Evolutionary conservation across 2,329 filamentous ascomycete species (phyloP), one percentile per base, ranked within the genome.

Genomic region (Penicillium fuscoglaucum): DNA sequence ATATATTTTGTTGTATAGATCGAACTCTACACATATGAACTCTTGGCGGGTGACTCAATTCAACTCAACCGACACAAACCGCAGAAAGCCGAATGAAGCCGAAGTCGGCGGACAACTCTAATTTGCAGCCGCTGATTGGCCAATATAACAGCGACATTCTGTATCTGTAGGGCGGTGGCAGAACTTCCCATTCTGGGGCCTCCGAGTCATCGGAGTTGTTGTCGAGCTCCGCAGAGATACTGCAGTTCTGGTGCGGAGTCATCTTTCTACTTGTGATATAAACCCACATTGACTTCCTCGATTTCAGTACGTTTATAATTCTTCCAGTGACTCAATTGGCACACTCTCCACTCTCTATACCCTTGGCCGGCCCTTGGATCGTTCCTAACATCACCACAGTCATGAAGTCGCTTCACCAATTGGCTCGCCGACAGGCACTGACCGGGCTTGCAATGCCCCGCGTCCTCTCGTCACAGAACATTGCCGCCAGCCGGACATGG

Each of bases 401-500:
- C 49, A 76, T 76, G 74, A 74, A 68, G 52, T 68, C 70, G 13
- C 61, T 74, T 60, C 71, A 68, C 58, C 73, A 73, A 70, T 69
- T 76, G 52, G 66, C 70, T 59, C 69, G 71, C 64, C 69, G 61
- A 49, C 68, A 61, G 65, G 70, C 69, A 35, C 56, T 73, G 45
- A 63, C 64, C 41, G 63, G 66, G 40, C 63, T 69, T 28, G 59
- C 61, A 47, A 61, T 62, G 52, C 58, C 70, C 37, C 66, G 69
- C 43, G 57, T 63, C 33, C 37, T 65, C 39, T 53, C 65, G 8
- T 54, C 64, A 19, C 72, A 72, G 60, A 68, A 49, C 47, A 31
- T 65, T 52, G 54, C 66, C 35, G 59, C 69, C 48, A 69, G 59
- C 46, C 70, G 75, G 67, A 71, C 77, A 78, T 81, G 76, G 78